A percentile compares a stretch with the other conserved stretches of the same genome.
phyloP scores from a whole-genome alignment of 169 alveolate genomes.

The Neospora caninum region DNA sequence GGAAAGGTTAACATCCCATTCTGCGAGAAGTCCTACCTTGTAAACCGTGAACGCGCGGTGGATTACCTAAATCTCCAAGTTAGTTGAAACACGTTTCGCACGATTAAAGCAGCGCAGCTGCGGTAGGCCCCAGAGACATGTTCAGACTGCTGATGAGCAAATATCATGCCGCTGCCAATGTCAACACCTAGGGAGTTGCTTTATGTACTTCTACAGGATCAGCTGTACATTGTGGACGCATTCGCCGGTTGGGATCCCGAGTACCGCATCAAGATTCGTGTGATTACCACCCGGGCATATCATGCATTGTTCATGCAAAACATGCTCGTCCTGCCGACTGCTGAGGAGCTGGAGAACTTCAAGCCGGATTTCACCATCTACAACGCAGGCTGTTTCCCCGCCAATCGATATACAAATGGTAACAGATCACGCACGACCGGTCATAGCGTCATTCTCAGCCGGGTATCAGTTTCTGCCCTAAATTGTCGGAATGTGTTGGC shows the following conservation, averaged over 20 bases:
- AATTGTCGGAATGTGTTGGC: neutral
- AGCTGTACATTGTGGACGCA: constrained; percentile 94
- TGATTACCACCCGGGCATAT: constrained; percentile 93
- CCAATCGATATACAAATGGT: constrained; percentile 87
- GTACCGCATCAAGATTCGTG: constrained; percentile 88
- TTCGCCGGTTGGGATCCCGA: constrained; percentile 97
- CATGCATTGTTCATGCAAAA: constrained; percentile 98
- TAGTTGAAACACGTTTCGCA: neutral
- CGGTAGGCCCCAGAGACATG: too few species aligned
- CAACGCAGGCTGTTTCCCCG: constrained; percentile 95
- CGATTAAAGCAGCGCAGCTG: too few species aligned
- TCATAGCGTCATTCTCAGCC: neutral
- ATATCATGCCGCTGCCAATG: too few species aligned
- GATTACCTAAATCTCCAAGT: constrained; percentile 89
- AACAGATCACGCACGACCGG: neutral
- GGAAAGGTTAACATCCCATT: constrained; percentile 94
- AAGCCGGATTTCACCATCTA: constrained; percentile 90
- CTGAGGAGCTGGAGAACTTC: constrained; percentile 82
- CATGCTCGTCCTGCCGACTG: constrained; percentile 92
- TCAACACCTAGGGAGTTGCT: neutral
- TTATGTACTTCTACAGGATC: constrained; percentile 70
- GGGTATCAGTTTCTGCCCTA: neutral
- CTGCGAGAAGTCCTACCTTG: constrained; percentile 84
- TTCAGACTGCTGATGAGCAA: too few species aligned
- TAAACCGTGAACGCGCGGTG: constrained; percentile 91